Evolutionary conservation across 2,329 filamentous ascomycete genomes (phyloP).

Genomic region (Neophaeococcomyces mojaviensis): DNA sequence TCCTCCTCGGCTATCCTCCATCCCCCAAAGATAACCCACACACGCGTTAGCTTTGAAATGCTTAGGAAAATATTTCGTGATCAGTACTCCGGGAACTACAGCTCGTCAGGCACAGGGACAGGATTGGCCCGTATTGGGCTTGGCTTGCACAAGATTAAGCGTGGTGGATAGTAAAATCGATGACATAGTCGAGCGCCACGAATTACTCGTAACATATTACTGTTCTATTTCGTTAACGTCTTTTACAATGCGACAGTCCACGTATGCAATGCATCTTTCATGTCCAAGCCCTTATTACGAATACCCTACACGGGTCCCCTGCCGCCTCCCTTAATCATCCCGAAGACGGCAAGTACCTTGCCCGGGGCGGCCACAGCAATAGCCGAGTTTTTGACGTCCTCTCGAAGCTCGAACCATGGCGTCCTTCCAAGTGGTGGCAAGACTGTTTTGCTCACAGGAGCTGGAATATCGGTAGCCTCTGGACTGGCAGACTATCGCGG

Average conservation of each 20-base stretch:
- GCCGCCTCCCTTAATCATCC: slow-evolving; percentile 66
- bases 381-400: slow-evolving; percentile 63
- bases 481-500: slow-evolving; percentile 91
- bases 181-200: slow-evolving; percentile 1
- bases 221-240: no score
- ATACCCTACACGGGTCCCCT: slow-evolving; percentile 86
- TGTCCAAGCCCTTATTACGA: slow-evolving; percentile 68
- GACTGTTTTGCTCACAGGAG: slow-evolving; percentile 66
- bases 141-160: not conserved
- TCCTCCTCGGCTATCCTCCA: not conserved
- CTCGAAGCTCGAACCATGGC: slow-evolving; percentile 34
- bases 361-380: slow-evolving; percentile 71
- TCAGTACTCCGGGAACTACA: no score
- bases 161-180: not conserved
- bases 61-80: no score
- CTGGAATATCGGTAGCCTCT: slow-evolving; percentile 86
- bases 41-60: no score
- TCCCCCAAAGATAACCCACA: no score
- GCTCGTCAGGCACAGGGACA: no score
- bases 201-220: not conserved
- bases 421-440: slow-evolving; percentile 15
- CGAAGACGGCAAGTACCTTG: slow-evolving; percentile 60
- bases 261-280: slow-evolving; percentile 34
- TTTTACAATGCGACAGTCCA: not conserved
- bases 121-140: no score